Evolutionary conservation across 305 asterid genomes (phyloP), one percentile per base, ranked within the genome.

Genomic region (Solanum hybrid): DNA sequence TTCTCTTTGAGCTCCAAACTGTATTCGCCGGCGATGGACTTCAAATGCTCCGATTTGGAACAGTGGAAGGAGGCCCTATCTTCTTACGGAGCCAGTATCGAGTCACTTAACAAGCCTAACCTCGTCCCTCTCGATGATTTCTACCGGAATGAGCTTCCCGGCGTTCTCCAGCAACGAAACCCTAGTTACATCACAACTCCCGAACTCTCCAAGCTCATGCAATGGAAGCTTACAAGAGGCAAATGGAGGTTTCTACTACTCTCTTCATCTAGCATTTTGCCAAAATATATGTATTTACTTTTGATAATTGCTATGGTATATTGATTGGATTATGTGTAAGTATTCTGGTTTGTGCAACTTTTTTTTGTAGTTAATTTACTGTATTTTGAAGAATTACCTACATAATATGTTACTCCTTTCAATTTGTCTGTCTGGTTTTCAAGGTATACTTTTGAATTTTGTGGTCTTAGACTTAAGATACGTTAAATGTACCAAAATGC

Each of bases 151-250:
- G 95, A 93, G 80, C 99, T 96, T 71, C 96, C 99, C 4, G 24
- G 78, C 37, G 93, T 95, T 78, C 93, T 97, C 90, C 95, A 88
- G 87, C 76, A 89, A 34, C 94, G 99, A 60, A 91, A 91, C 94
- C 99, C 97, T 87, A 90, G 79, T 35, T 94, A 94, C 92, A 92
- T 96, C 85, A 94, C 96, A 26, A 91, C 93, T 36, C 73, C 90
- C 0, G 99, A 96, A 88, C 97, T 96, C 91, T 89, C 96, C 38
- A 88, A 94, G 79, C 94, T 96, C 86, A 94, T 96, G 96, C 94
- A 96, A 89, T 96, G 99, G 99, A 96, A 96, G 93, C 98, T 96
- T 88, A 88, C 94, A 46, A 93, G 99, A 75, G 98, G 98, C 2
- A 96, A 96, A 91, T 96, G 97, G 96, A 93, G 98, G 91, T 86